Percentiles rank a stretch among this genome's conserved stretches.
phyloP scores from a whole-genome alignment of 2,329 filamentous ascomycete genomes.

The Emmonsiellopsis sp. region DNA sequence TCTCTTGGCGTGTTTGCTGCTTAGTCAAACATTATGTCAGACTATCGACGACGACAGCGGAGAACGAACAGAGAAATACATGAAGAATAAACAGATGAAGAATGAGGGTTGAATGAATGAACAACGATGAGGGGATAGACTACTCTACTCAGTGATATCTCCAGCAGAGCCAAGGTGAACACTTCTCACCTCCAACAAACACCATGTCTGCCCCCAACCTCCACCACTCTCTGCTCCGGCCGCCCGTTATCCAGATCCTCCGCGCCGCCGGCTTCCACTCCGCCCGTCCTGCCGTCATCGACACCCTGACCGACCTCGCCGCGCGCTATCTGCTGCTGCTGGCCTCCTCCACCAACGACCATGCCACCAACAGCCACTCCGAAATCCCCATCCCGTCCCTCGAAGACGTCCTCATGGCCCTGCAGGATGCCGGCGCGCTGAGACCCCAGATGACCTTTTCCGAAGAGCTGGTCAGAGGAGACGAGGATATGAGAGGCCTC shows the following conservation, averaged over 20 bases:
- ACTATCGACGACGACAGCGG: no score
- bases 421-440: slow-evolving; percentile 71
- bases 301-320: slow-evolving; percentile 78
- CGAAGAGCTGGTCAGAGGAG: slow-evolving; percentile 59
- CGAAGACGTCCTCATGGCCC: slow-evolving; percentile 73
- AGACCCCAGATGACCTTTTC: slow-evolving; percentile 56
- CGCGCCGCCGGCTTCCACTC: slow-evolving; percentile 84
- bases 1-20: no score
- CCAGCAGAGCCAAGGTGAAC: no score
- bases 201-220: slow-evolving; percentile 32
- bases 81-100: no score
- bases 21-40: no score
- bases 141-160: no score
- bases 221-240: slow-evolving; percentile 72
- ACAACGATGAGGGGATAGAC: no score
- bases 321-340: slow-evolving; percentile 70
- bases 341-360: slow-evolving; percentile 59
- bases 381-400: slow-evolving; percentile 55
- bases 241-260: slow-evolving; percentile 80
- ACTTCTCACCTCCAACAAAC: background rate
- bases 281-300: slow-evolving; percentile 70
- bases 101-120: no score
- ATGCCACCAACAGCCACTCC: slow-evolving; percentile 59
- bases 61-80: no score
- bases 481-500: slow-evolving; percentile 71